Evolutionary conservation across 2,329 filamentous ascomycete species (phyloP), one percentile per base, ranked within the genome.

Genomic region (Penicillium hordei): DNA sequence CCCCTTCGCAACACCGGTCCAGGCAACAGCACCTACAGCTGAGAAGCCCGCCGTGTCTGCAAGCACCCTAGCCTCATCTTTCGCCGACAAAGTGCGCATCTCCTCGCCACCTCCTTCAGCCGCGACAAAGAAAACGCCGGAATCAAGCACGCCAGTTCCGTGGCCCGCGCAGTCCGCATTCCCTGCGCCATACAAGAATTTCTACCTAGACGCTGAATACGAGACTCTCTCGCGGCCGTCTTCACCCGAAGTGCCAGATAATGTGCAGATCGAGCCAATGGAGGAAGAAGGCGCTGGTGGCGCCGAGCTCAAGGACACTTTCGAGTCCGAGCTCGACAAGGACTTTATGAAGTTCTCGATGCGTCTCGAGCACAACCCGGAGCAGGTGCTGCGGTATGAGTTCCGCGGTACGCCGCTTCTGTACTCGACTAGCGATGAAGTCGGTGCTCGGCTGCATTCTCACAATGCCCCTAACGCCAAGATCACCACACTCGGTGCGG

Each of bases 131-230:
- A 62, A 56, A 53, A 59, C 70, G 33, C 78, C 68, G 33, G 71
- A 72, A 60, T 70, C 71, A 25, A 79, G 84, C 0, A 77, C 83
- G 1, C 85, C 91, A 64, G 85, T 91, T 63, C 88, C 91, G 9
- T 97, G 93, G 93, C 93, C 93, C 0, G 71, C 82, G 13, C 76
- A 81, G 39, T 80, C 85, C 1, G 76, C 82, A 0, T 88, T 90
- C 64, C 89, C 91, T 0, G 60, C 80, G 1, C 80, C 91, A 0
- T 97, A 93, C 75, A 89, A 91, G 0, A 78, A 83, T 31, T 89
- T 89, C 70, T 90, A 91, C 78, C 86, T 93, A 44, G 94, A 97
- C 66, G 93, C 93, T 51, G 93, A 96, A 70, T 96, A 91, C 76
- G 94, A 99, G 75, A 90, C 89, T 4, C 83, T 97, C 27, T 90